Conservation (phyloP, 1,284 basidiomycete species). For the Caloboletus firmus region DNA sequence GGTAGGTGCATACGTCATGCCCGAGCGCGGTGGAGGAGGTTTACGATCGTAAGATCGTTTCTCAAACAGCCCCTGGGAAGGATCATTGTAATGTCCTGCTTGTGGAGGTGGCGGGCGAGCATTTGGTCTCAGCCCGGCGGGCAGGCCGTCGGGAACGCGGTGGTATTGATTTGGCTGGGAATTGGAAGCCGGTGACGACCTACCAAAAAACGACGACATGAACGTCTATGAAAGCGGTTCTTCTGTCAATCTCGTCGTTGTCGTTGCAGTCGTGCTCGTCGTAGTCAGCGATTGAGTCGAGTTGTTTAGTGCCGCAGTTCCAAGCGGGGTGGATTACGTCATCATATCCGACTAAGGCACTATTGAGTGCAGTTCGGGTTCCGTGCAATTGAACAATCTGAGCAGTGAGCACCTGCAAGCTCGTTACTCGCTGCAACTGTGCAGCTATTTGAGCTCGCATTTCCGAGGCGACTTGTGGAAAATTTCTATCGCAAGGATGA, state of each 20-base stretch:
- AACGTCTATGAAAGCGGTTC: background rate
- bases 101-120: slow-evolving; percentile 36
- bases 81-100: slow-evolving; percentile 54
- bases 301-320: background rate
- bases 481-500: slow-evolving; percentile 2
- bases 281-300: background rate
- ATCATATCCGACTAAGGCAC: slow-evolving; percentile 4
- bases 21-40: slow-evolving; percentile 36
- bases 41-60: slow-evolving; percentile 50
- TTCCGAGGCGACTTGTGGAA: background rate
- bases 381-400: background rate
- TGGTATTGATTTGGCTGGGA: slow-evolving; percentile 47
- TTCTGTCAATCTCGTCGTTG: background rate
- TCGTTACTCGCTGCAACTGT: background rate
- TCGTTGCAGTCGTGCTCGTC: background rate
- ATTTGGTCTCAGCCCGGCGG: slow-evolving; percentile 19
- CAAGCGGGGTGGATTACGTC: slow-evolving; percentile 18
- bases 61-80: slow-evolving; percentile 48
- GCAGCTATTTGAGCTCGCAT: background rate
- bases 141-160: slow-evolving; percentile 42
- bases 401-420: background rate
- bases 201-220: slow-evolving; percentile 51
- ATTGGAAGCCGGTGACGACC: slow-evolving; percentile 42
- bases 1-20: slow-evolving; percentile 41
- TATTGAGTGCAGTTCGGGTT: background rate